Evolutionary conservation across 345 rosid species (phyloP).

Genomic region (Salix caprea): DNA sequence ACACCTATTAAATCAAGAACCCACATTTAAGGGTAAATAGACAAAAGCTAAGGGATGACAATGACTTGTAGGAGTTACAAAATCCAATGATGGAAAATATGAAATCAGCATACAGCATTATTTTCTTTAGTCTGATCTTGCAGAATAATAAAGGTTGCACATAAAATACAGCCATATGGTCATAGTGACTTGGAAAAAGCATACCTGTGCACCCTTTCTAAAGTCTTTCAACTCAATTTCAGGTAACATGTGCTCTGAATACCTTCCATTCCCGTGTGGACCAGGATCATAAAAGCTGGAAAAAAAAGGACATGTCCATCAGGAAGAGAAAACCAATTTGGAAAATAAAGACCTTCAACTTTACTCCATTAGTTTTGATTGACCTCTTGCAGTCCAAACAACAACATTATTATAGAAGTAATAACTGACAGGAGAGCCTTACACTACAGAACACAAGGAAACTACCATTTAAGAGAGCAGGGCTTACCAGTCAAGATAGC

Average conservation of each 20-base stretch:
- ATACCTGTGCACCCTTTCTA: conserved; percentile 99
- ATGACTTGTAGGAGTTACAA: neutral
- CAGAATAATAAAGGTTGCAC: neutral
- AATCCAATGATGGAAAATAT: neutral
- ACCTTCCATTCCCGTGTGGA: conserved; percentile 97
- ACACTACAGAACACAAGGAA: neutral
- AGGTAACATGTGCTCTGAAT: conserved; percentile 94
- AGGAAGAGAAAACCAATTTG: neutral
- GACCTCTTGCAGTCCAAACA: neutral
- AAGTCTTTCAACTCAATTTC: conserved; percentile 85
- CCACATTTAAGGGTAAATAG: neutral
- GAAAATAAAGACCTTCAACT: neutral
- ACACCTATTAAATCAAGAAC: neutral
- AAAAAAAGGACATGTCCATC: conserved; percentile 18
- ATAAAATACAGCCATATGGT: neutral
- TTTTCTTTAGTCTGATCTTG: neutral
- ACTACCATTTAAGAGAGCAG: neutral
- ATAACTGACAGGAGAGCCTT: neutral
- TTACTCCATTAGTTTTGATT: neutral
- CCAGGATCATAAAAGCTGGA: conserved; percentile 93
- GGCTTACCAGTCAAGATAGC: conserved; percentile 85
- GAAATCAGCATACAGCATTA: neutral
- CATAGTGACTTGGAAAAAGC: neutral
- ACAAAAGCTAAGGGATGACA: neutral
- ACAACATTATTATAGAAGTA: neutral